A percentile compares a stretch with the other conserved stretches of the same genome.
Evolutionary conservation across 495 filamentous ascomycete genomes (phyloP).

Genomic region (Aspergillus incahuasiensis): DNA sequence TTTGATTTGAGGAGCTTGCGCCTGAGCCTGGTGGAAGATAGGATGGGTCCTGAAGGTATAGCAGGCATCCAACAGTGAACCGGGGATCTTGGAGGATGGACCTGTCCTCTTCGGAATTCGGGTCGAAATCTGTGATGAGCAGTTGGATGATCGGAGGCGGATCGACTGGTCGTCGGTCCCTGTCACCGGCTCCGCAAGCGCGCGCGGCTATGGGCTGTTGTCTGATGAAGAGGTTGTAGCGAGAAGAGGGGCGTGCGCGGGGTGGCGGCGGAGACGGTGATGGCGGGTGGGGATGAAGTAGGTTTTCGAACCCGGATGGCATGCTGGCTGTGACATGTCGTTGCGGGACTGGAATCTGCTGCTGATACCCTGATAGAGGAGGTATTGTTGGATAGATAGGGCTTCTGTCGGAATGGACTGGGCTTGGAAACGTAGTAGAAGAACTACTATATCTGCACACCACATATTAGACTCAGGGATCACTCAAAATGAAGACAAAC

Average conservation of each 20-base stretch:
- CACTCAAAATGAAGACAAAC: not conserved
- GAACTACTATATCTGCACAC: slow-evolving; percentile 28
- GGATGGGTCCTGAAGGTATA: slow-evolving; percentile 37
- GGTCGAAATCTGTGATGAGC: slow-evolving; percentile 60
- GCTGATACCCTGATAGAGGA: slow-evolving; percentile 8
- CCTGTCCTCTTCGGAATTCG: slow-evolving; percentile 45
- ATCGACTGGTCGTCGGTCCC: slow-evolving; percentile 90
- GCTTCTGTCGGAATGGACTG: slow-evolving; percentile 32
- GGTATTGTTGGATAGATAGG: slow-evolving; percentile 16
- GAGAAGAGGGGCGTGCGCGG: slow-evolving; percentile 24
- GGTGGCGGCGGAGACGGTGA: slow-evolving; percentile 24
- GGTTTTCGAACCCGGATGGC: slow-evolving; percentile 39
- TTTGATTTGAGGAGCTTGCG: not conserved
- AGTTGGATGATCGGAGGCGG: slow-evolving; percentile 94
- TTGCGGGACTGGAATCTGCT: slow-evolving; percentile 6
- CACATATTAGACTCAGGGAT: slow-evolving; percentile 12
- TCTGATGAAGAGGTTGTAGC: slow-evolving; percentile 65
- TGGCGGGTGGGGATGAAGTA: slow-evolving; percentile 38
- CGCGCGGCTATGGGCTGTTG: slow-evolving; percentile 89
- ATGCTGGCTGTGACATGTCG: slow-evolving; percentile 28
- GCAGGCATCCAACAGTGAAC: slow-evolving; percentile 77
- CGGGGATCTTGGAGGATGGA: slow-evolving; percentile 67
- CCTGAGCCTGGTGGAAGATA: not conserved
- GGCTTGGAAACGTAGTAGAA: slow-evolving; percentile 32
- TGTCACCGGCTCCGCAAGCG: slow-evolving; percentile 89